These are phyloP conservation scores for Nitzschia sp. DNA, from an alignment of 108 stramenopile species.

Conservation along the genomic window DNA sequence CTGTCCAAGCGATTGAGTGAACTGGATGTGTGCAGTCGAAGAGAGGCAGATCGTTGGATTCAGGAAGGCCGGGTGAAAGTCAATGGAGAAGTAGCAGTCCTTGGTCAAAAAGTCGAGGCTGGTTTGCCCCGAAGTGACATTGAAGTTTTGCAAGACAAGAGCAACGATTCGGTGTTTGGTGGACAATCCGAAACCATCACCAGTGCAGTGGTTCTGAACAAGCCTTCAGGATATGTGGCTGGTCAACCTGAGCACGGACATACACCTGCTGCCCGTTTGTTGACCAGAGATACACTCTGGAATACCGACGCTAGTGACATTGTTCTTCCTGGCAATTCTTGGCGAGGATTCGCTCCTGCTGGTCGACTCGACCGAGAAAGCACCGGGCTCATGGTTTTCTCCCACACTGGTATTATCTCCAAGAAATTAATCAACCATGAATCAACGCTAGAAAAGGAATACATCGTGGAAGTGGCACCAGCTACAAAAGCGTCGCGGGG, in stretches of 20 bases:
- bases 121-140: constrained; percentile 15
- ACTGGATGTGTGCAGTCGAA: constrained; percentile 61
- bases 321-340: constrained; percentile 6
- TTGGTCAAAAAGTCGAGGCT: constrained; percentile 53
- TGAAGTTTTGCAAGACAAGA: background rate
- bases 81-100: constrained; percentile 41
- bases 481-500: constrained; percentile 33
- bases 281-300: constrained; percentile 43
- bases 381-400: constrained; percentile 74
- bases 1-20: constrained; percentile 78
- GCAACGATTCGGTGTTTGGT: constrained; percentile 14
- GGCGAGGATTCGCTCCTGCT: constrained; percentile 61
- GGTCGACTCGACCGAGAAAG: constrained; percentile 75
- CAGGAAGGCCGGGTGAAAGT: constrained; percentile 39
- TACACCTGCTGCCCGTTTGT: constrained; percentile 55
- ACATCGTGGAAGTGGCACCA: constrained; percentile 59
- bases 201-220: constrained; percentile 68
- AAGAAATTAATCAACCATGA: constrained; percentile 54
- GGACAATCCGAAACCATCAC: constrained; percentile 22
- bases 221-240: constrained; percentile 77
- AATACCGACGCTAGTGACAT: constrained; percentile 4
- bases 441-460: constrained; percentile 71
- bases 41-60: constrained; percentile 74
- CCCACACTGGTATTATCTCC: constrained; percentile 60
- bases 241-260: constrained; percentile 65